Evolutionary conservation across 2,329 filamentous ascomycete genomes (phyloP).

Genomic region (Neopestalotiopsis rosae): DNA sequence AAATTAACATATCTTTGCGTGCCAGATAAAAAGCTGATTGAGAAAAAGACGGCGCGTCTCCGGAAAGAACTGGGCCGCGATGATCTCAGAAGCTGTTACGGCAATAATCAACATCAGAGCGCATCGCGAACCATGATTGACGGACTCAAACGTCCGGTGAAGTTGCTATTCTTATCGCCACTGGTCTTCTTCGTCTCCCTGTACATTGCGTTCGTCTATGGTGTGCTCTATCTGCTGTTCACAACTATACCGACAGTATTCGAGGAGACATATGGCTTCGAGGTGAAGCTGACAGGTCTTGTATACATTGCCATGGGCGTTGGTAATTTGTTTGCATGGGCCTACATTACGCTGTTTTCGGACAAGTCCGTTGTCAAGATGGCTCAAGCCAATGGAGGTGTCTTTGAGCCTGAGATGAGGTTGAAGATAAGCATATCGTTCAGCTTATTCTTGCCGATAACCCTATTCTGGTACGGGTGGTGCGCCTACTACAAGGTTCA

Average conservation of each 20-base stretch:
- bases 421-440: constrained; percentile 38
- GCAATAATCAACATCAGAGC: constrained; percentile 15
- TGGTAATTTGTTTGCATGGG: constrained; percentile 38
- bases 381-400: constrained; percentile 34
- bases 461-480: constrained; percentile 48
- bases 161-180: constrained; percentile 57
- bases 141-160: constrained; percentile 46
- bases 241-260: constrained; percentile 47
- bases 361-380: constrained; percentile 45
- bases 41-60: constrained; percentile 34
- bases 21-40: constrained; percentile 29
- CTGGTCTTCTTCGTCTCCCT: constrained; percentile 52
- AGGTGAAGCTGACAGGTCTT: constrained; percentile 34
- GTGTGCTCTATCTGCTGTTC: constrained; percentile 44
- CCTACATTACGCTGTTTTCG: constrained; percentile 36
- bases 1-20: neutral
- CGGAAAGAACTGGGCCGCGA: constrained; percentile 38
- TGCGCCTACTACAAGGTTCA: constrained; percentile 30
- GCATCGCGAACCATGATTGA: constrained; percentile 11
- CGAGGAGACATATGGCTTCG: constrained; percentile 39
- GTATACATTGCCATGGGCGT: constrained; percentile 57
- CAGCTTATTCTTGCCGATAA: constrained; percentile 37
- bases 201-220: constrained; percentile 43
- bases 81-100: constrained; percentile 23
- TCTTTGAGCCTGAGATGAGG: constrained; percentile 40